A percentile compares a stretch with the other conserved stretches of the same genome.
phyloP scores from a whole-genome alignment of 2,329 filamentous ascomycete genomes.

The Beauveria brongniartii region DNA sequence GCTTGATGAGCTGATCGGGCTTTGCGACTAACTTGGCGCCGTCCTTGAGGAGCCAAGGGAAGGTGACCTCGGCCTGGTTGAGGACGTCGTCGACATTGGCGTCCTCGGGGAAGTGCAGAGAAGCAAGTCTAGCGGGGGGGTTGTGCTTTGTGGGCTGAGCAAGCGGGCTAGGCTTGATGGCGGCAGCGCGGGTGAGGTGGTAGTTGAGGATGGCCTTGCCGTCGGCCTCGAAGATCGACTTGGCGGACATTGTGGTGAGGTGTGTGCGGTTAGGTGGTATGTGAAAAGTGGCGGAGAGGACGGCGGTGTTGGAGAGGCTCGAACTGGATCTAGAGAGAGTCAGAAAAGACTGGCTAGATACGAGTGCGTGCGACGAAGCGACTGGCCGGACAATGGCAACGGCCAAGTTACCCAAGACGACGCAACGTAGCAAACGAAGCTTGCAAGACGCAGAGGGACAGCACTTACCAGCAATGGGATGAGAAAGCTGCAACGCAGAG shows the following conservation, averaged over 20 bases:
- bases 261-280: slow-evolving; percentile 18
- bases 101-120: slow-evolving; percentile 87
- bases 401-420: not conserved
- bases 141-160: slow-evolving; percentile 81
- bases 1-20: slow-evolving; percentile 99
- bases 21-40: slow-evolving; percentile 95
- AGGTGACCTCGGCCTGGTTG: slow-evolving; percentile 91
- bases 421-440: not conserved
- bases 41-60: slow-evolving; percentile 82
- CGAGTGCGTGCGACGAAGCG: not conserved
- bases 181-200: slow-evolving; percentile 93
- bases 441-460: not conserved
- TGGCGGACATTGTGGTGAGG: slow-evolving; percentile 47
- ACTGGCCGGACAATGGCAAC: not conserved
- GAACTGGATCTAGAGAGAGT: not conserved
- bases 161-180: slow-evolving; percentile 97
- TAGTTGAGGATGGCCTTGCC: slow-evolving; percentile 99
- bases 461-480: not conserved
- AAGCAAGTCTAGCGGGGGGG: slow-evolving; percentile 80
- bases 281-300: slow-evolving; percentile 14
- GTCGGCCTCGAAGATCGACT: slow-evolving; percentile 97
- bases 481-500: not conserved
- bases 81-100: slow-evolving; percentile 75
- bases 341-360: slow-evolving; percentile 7
- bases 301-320: not conserved